Base-by-base conservation (phyloP, 139 green algal genomes). In the Prasinococcaceae sp. region DNA sequence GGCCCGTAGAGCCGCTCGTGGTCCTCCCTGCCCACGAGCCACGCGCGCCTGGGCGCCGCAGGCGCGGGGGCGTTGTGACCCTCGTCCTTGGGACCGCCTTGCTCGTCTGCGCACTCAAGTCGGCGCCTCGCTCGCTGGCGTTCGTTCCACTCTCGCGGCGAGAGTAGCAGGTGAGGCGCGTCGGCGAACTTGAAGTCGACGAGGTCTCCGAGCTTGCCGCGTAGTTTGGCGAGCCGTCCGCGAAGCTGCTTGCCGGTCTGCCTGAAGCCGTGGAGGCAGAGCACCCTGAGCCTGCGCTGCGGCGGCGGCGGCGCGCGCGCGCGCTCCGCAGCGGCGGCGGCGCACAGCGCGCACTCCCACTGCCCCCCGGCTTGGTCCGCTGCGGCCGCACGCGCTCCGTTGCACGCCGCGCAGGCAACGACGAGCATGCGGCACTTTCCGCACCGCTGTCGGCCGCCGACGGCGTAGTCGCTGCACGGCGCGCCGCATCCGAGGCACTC, bases 211-310 rank as follows among this genome's bases (percentile, higher is more conserved):
- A 94, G 68, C 38, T 68, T 60, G 59, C 76, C 79, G 4, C 61
- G 50, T 14, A 94, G 54, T 0, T 48, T 71, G 20, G 44, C 45
- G 1, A 73, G 78, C 6, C 85, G 72, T 1, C 75, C 84, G 50
- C 76, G 60, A 40, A 93, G 81, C 14, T 69, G 63, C 17, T 50
- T 51, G 0, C 47, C 81, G 3, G 55, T 87, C 68, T 94, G 82
- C 12, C 85, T 48, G 65, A 94, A 94, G 39, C 85, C 85, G 53
- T 94, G 85, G 22, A 94, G 60, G 42, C 82, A 90, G 19, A 94
- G 64, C 9, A 94, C 69, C 6, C 66, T 64, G 47, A 93, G 70
- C 47, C 55, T 69, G 17, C 41, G 20, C 20, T 8, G 8, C 55
- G 37, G 0, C 2, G 22, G 8, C 5, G 47, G 26, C 10, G 52